Base-by-base conservation (phyloP, 2,329 filamentous ascomycete genomes). In the Proliferodiscus dingleyae region DNA sequence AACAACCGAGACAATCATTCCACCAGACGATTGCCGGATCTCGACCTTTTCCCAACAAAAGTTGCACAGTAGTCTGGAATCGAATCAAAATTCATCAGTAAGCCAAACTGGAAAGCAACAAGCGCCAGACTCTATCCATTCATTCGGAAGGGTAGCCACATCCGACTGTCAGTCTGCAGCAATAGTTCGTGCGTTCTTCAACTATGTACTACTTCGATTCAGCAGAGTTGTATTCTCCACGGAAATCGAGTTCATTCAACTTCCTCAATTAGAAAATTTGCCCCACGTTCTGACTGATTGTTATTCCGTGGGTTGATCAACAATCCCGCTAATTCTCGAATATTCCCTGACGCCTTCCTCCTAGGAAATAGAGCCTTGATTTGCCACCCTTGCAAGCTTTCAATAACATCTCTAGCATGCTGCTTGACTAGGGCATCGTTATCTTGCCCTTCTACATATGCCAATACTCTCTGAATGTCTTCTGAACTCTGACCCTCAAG, bases 371-470 rank as follows among this genome's bases (percentile, higher is more conserved):
- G 43, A 15, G 65, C 69, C 43, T 74, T 71, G 61, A 83, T 65
- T 47, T 74, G 71, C 77, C 79, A 83, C 47, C 73, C 77, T 54
- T 81, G 74, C 49, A 89, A 59, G 39, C 77, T 83, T 61, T 87
- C 84, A 9, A 81, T 62, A n/a, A 83, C 81, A 55, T 81, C 81
- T 24, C 66, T 67, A 2, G 83, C 83, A 63, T 89, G 83, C 55
- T 81, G 73, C 51, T 73, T 73, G 9, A 87, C 85, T 33, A 89
- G 65, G 0, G 76, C 82, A 60, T 89, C 85, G 19, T 71, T 74
- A 62, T 89, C 85, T 19, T 79, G 81, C 30, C 68, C 71, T 5
- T 73, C 71, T n/a, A 86, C 71, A 63, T 87, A 89, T 41, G 66
- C 64, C 32, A 89, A 61, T 8, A 83, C 75, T 38, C 76, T 71